Evolutionary conservation across 1,284 basidiomycete species (phyloP), one percentile per base, ranked within the genome.

Genomic region (Trichosporon ovoides): DNA sequence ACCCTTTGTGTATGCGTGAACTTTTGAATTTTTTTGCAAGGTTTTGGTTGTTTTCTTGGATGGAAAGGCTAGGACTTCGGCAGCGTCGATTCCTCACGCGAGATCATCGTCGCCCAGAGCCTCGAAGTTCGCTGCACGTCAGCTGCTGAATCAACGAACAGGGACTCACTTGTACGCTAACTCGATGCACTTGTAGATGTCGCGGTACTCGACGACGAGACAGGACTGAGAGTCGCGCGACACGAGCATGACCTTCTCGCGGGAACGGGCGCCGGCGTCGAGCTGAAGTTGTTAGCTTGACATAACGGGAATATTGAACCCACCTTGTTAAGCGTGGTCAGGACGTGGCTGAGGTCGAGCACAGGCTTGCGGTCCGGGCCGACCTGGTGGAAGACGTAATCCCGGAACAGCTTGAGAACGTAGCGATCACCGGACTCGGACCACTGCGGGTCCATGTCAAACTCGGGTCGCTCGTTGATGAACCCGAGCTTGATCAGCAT

Each of bases 381-480:
- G 43, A 96, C 87, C 69, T 95, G 91, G 74, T 99, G 96, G 79
- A 99, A 99, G 43, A 98, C 93, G 70, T 91, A 94, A 78, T 99
- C 96, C 28, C 96, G 84, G 83, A 99, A 98, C 52, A 99, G 84
- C 81, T 96, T 97, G 81, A 98, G 84, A 69, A 98, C 91, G 74
- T 99, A 98, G 40, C 94, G 83, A 72, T 99, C 96, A 13, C 96
- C 96, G 2, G 95, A 97, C 74, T 98, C 96, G 9, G 93, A 93
- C 95, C 95, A 98, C 11, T 93, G 83, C 2, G 91, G 85, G 72
- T 98, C 95, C 55, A 90, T 87, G 53, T 95, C 91, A 70, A 98
- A 98, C 89, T 98, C 95, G 11, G 95, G 95, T 16, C 96, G 84
- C 74, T 99, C 96, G 76, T 98, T 97, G 80, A 99, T 97, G 77